These are phyloP conservation scores for Gymnopus androsaceus DNA, from an alignment of 1,284 basidiomycete genomes.

Conservation along the genomic window DNA sequence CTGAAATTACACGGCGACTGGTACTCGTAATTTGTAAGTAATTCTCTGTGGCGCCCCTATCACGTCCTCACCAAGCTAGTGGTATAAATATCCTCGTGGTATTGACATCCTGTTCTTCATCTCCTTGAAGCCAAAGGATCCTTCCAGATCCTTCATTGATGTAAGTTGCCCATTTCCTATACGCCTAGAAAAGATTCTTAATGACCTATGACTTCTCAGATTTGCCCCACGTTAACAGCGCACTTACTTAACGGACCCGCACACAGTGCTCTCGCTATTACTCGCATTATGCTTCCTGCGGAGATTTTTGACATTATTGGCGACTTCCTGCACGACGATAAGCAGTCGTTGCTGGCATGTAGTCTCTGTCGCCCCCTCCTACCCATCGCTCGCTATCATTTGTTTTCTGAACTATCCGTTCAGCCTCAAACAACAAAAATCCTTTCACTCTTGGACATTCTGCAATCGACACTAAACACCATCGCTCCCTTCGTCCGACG, in stretches of 20 bases:
- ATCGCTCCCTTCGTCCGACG: conserved; percentile 1
- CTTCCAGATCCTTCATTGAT: not conserved
- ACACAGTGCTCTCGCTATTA: not conserved
- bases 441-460: not conserved
- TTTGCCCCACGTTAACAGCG: not conserved
- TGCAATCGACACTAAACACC: conserved; percentile 4
- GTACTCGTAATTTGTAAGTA: conserved; percentile 4
- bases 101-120: not conserved
- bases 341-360: not conserved
- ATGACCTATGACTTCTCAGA: not conserved
- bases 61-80: not conserved
- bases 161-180: too few relatives aligned
- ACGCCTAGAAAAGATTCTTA: too few relatives aligned
- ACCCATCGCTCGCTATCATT: conserved; percentile 3
- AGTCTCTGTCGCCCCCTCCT: conserved; percentile 4
- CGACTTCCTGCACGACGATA: conserved; percentile 7
- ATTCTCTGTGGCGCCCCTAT: conserved; percentile 2
- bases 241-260: not conserved
- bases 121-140: not conserved
- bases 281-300: conserved; percentile 1
- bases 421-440: not conserved
- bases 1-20: not conserved
- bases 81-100: conserved; percentile 4
- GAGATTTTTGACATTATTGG: conserved; percentile 8
- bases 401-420: not conserved